phyloP scores from a whole-genome alignment of 495 filamentous ascomycete genomes.

The Apiosordaria backusii region DNA sequence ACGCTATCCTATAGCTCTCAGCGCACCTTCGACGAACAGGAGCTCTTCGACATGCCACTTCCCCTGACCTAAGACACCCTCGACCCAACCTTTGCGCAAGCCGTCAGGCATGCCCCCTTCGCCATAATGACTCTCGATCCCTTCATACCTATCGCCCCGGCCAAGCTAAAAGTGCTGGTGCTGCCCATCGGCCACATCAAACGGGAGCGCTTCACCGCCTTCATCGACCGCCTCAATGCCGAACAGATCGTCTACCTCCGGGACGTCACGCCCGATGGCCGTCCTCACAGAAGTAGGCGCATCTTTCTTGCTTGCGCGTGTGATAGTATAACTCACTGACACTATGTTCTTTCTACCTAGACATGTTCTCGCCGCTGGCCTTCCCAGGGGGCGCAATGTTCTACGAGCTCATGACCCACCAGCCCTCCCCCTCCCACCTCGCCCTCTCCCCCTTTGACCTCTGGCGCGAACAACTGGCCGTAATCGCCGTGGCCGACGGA shows the following conservation, averaged over 20 bases:
- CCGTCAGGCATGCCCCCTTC: constrained; percentile 33
- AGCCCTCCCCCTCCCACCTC: constrained; percentile 72
- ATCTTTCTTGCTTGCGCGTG: not conserved
- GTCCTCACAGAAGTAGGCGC: constrained; percentile 79
- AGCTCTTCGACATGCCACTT: constrained; percentile 23
- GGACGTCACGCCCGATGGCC: constrained; percentile 84
- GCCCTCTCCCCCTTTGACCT: constrained; percentile 80
- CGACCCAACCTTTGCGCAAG: constrained; percentile 4
- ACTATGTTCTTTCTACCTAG: constrained; percentile 43
- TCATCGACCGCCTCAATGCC: constrained; percentile 70
- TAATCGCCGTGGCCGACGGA: constrained; percentile 77
- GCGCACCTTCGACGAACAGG: constrained; percentile 18
- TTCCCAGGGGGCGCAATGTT: constrained; percentile 87
- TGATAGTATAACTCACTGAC: constrained; percentile 28
- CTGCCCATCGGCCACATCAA: constrained; percentile 84
- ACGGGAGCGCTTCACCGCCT: constrained; percentile 71
- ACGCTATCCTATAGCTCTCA: not conserved
- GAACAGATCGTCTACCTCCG: constrained; percentile 84
- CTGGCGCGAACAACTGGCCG: constrained; percentile 72
- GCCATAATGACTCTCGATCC: constrained; percentile 79
- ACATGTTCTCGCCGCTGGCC: constrained; percentile 91
- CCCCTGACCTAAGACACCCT: constrained; percentile 13
- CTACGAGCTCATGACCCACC: constrained; percentile 80
- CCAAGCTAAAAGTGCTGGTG: constrained; percentile 77
- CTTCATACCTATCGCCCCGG: constrained; percentile 83